These are phyloP conservation scores for Paecilomyces sp. DNA, from an alignment of 2,329 filamentous ascomycete species.

Conservation along the genomic window DNA sequence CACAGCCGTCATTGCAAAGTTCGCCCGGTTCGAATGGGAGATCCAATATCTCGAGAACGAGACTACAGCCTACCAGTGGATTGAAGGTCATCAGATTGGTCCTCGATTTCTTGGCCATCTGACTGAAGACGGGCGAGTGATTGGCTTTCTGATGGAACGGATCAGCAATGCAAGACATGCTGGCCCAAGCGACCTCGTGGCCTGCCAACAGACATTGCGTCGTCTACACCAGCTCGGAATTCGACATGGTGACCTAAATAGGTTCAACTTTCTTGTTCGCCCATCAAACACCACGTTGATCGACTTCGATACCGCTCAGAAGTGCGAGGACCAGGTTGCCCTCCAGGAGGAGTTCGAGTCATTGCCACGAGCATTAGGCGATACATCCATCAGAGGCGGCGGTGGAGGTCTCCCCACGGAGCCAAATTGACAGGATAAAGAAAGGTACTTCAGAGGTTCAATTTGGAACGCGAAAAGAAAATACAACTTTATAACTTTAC, in stretches of 20 bases:
- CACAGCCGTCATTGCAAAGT: constrained; percentile 24
- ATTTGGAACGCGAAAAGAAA: too few relatives aligned
- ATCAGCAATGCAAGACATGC: constrained; percentile 17
- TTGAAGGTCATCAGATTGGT: constrained; percentile 25
- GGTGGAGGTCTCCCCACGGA: background rate
- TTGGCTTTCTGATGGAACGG: constrained; percentile 33
- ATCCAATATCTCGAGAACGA: constrained; percentile 29
- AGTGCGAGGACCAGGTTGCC: constrained; percentile 12
- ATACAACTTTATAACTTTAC: too few relatives aligned
- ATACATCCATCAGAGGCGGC: constrained; percentile 4
- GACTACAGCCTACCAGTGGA: constrained; percentile 30
- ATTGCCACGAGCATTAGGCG: constrained; percentile 8
- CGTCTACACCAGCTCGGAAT: constrained; percentile 18
- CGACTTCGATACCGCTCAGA: constrained; percentile 20
- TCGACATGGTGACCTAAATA: constrained; percentile 20
- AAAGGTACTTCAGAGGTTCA: too few relatives aligned
- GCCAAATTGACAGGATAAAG: background rate
- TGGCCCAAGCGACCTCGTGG: constrained; percentile 11
- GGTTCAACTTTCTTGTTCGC: constrained; percentile 19
- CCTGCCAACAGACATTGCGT: constrained; percentile 12
- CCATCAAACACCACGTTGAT: constrained; percentile 15
- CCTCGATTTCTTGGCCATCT: constrained; percentile 35
- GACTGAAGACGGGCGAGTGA: constrained; percentile 30
- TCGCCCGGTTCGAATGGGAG: constrained; percentile 33
- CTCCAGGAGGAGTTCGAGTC: constrained; percentile 11